These are phyloP conservation scores for Amauroascus verrucosus DNA, from an alignment of 2,329 filamentous ascomycete species.

Conservation along the genomic window DNA sequence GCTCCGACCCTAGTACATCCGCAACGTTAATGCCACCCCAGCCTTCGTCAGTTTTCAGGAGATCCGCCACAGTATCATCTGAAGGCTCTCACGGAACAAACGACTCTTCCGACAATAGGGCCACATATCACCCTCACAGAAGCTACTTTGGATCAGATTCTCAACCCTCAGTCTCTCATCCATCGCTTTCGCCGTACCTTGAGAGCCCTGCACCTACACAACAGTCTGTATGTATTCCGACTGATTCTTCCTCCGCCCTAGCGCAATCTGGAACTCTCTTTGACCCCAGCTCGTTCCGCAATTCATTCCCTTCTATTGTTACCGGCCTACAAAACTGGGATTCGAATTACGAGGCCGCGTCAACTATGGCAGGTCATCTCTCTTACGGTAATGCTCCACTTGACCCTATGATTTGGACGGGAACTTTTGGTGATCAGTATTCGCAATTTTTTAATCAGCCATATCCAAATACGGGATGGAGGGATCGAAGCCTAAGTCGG, in stretches of 20 bases:
- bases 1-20: constrained; percentile 31
- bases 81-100: constrained; percentile 1
- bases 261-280: constrained; percentile 18
- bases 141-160: constrained; percentile 8
- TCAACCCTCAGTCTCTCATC: constrained; percentile 19
- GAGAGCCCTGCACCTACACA: background rate
- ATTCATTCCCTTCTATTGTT: constrained; percentile 33
- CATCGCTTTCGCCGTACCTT: background rate
- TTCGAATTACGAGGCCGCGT: constrained; percentile 30
- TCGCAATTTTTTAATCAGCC: constrained; percentile 40
- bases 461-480: constrained; percentile 39
- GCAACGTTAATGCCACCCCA: constrained; percentile 13
- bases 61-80: constrained; percentile 1
- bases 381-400: constrained; percentile 28
- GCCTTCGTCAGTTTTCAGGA: background rate
- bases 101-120: background rate
- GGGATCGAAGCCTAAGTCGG: constrained; percentile 60
- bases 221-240: constrained; percentile 17
- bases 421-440: constrained; percentile 37
- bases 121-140: background rate
- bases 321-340: constrained; percentile 36
- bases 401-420: constrained; percentile 36
- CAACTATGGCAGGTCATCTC: constrained; percentile 29
- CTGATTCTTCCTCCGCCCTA: constrained; percentile 12
- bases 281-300: constrained; percentile 32